These are phyloP conservation scores for Singerocomus inundabilis DNA, from an alignment of 1,284 basidiomycete genomes.

Conservation along the genomic window DNA sequence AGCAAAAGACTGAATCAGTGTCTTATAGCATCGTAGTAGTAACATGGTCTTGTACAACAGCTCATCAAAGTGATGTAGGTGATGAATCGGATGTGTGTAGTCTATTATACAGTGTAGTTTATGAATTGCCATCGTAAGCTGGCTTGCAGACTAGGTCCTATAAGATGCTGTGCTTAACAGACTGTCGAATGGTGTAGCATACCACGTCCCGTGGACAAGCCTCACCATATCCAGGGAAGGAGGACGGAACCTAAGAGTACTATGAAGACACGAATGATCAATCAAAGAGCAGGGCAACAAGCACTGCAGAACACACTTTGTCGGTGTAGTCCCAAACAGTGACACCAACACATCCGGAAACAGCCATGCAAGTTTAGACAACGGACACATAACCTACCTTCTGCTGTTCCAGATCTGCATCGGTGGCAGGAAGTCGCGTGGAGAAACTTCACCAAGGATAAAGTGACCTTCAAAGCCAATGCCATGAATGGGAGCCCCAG, in stretches of 20 bases:
- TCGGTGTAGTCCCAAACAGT: conserved; percentile 24
- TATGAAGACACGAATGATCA: neutral
- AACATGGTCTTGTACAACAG: conserved; percentile 11
- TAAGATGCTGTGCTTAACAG: neutral
- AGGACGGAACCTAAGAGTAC: conserved; percentile 18
- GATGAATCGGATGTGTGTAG: neutral
- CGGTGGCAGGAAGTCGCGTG: conserved; percentile 44
- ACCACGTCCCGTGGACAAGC: conserved; percentile 22
- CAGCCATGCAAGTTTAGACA: conserved; percentile 14
- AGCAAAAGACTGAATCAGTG: neutral
- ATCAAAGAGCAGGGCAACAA: no score
- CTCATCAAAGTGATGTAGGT: neutral
- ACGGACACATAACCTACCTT: conserved; percentile 26
- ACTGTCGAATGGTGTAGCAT: neutral
- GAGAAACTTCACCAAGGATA: conserved; percentile 47
- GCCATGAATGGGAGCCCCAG: conserved; percentile 14
- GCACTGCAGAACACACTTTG: conserved; percentile 10
- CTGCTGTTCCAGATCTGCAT: conserved; percentile 47
- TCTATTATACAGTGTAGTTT: neutral
- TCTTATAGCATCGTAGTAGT: neutral
- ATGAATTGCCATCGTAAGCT: conserved; percentile 18
- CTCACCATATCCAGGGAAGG: conserved; percentile 11
- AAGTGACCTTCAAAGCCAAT: conserved; percentile 39
- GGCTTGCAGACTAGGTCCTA: conserved; percentile 17
- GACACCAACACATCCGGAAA: conserved; percentile 17